A percentile compares a stretch with the other conserved stretches of the same genome.
Evolutionary conservation across 306 rosid species (phyloP).

Genomic region (Begonia peltatifolia): DNA sequence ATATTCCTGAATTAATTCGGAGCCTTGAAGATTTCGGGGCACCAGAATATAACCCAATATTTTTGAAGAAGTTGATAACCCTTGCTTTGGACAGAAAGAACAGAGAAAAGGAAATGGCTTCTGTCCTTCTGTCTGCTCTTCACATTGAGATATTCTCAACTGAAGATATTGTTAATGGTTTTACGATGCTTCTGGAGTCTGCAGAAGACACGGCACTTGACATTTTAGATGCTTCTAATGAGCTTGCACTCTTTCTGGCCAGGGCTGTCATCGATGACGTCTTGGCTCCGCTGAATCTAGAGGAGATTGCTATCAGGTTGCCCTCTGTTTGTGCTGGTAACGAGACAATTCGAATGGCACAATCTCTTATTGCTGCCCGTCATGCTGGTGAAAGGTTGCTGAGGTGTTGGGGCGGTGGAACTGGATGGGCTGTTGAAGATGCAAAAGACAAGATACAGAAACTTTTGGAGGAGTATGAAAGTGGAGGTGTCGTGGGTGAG

Average conservation of each 20-base stretch:
- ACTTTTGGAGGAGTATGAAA: constrained; percentile 86
- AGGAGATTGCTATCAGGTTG: constrained; percentile 29
- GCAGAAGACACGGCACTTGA: constrained; percentile 76
- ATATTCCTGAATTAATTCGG: constrained; percentile 33
- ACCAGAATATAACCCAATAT: constrained; percentile 39
- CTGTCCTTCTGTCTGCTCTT: constrained; percentile 55
- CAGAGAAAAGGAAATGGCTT: constrained; percentile 73
- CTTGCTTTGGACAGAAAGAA: constrained; percentile 62
- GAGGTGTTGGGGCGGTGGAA: constrained; percentile 79
- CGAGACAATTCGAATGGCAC: constrained; percentile 46
- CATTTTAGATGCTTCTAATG: constrained; percentile 55
- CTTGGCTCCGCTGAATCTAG: constrained; percentile 48
- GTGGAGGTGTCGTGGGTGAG: constrained; percentile 74
- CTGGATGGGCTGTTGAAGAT: constrained; percentile 66
- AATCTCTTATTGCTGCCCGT: constrained; percentile 43
- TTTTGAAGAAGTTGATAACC: constrained; percentile 50
- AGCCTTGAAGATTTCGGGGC: constrained; percentile 40
- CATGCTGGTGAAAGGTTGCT: constrained; percentile 53
- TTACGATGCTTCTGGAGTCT: constrained; percentile 50
- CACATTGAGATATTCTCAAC: constrained; percentile 70
- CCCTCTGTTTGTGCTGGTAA: constrained; percentile 42
- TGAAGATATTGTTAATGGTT: constrained; percentile 52
- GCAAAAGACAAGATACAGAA: constrained; percentile 65
- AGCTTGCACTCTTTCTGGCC: constrained; percentile 65
- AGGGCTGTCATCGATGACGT: constrained; percentile 63